phyloP scores from a whole-genome alignment of 2,329 filamentous ascomycete species.

The Arthrobotrys iridis region DNA sequence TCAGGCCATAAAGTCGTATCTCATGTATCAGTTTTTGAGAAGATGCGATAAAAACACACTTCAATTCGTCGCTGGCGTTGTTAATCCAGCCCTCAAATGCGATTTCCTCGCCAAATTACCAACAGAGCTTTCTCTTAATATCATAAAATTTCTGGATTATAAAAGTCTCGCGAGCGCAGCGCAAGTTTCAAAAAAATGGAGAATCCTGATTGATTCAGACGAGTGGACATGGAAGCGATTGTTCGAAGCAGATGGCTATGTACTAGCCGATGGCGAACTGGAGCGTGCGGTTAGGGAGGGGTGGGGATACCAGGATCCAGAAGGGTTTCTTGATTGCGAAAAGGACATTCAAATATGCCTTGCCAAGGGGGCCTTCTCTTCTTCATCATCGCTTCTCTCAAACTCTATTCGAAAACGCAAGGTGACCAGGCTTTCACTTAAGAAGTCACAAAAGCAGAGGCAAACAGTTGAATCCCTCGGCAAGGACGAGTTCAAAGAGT shows the following conservation, averaged over 20 bases:
- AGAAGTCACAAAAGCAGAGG: constrained; percentile 68
- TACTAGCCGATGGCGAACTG: constrained; percentile 81
- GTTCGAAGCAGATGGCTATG: constrained; percentile 84
- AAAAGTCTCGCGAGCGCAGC: constrained; percentile 88
- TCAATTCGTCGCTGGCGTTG: constrained; percentile 86
- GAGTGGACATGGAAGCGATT: constrained; percentile 96
- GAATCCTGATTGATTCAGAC: constrained; percentile 87
- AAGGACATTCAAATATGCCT: constrained; percentile 69
- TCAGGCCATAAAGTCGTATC: constrained; percentile 88
- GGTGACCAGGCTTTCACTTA: constrained; percentile 63
- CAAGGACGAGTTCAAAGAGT: constrained; percentile 59
- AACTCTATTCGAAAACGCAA: constrained; percentile 65
- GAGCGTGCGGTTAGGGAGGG: constrained; percentile 86
- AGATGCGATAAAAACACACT: constrained; percentile 88
- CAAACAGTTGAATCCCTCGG: constrained; percentile 62
- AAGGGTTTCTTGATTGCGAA: constrained; percentile 78
- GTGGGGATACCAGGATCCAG: constrained; percentile 96
- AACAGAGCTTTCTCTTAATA: constrained; percentile 84
- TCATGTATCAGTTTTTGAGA: constrained; percentile 94
- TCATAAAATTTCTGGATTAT: constrained; percentile 85
- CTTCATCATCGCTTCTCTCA: constrained; percentile 24
- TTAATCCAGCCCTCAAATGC: constrained; percentile 93
- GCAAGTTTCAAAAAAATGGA: constrained; percentile 94
- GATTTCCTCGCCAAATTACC: constrained; percentile 89
- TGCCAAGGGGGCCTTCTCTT: constrained; percentile 42